A percentile compares a stretch with the other conserved stretches of the same genome.
Conservation (phyloP, 257 asterid genomes). For the Agastache rugosa region DNA sequence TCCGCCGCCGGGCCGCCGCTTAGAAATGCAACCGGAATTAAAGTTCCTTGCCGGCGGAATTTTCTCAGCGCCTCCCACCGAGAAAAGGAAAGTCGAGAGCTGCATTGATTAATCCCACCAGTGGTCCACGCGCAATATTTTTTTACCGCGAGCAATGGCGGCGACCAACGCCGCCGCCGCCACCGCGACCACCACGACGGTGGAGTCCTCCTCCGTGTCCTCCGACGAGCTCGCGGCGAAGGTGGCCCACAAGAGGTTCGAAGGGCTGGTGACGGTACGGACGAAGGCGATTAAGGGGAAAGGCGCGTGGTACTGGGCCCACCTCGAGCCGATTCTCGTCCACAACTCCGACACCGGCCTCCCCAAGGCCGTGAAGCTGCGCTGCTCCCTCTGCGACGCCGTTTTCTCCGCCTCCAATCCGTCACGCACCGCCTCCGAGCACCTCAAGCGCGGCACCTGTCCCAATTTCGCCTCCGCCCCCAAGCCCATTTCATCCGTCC, state of each 20-base stretch:
- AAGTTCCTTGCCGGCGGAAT: neutral
- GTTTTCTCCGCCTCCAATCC: conserved; percentile 98
- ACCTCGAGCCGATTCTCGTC: conserved; percentile 90
- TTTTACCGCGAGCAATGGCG: conserved; percentile 45
- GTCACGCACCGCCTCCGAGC: conserved; percentile 97
- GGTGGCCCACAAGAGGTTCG: conserved; percentile 86
- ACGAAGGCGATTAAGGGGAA: conserved; percentile 91
- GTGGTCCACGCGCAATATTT: neutral
- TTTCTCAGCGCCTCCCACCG: neutral
- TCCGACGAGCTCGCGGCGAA: conserved; percentile 77
- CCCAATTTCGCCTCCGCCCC: conserved; percentile 76
- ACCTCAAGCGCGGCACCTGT: conserved; percentile 92
- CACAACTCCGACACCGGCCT: conserved; percentile 74
- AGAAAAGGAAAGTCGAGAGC: conserved; percentile 2
- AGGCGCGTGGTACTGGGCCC: conserved; percentile 99
- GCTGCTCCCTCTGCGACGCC: conserved; percentile 90
- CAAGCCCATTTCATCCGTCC: conserved; percentile 73
- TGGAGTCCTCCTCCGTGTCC: conserved; percentile 40
- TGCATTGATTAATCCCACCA: conserved; percentile 26
- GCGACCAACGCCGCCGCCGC: conserved; percentile 53
- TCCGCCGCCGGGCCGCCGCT: conserved; percentile 49
- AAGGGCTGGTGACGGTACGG: conserved; percentile 82
- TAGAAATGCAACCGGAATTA: conserved; percentile 26
- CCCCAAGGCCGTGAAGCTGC: conserved; percentile 89
- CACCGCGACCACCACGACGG: conserved; percentile 29